Evolutionary conservation across 2,329 filamentous ascomycete species (phyloP).

Genomic region (Byssoonygena ceratinophila): DNA sequence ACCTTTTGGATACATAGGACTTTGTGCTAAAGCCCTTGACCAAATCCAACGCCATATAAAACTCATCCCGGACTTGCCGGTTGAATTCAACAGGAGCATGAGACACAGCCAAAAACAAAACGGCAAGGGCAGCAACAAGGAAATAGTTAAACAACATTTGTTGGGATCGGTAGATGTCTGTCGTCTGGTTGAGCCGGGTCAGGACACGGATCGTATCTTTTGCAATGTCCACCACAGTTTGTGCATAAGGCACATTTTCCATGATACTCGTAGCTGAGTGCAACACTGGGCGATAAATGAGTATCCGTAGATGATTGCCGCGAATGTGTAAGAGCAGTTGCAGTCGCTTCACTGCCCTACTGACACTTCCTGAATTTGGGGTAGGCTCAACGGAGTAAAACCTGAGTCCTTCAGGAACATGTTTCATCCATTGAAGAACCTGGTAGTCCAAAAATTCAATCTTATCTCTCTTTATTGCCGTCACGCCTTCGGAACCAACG

Average conservation of each 20-base stretch:
- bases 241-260: conserved; percentile 61
- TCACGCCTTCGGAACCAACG: conserved; percentile 55
- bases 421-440: conserved; percentile 75
- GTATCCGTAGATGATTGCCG: conserved; percentile 80
- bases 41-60: conserved; percentile 56
- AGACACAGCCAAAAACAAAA: conserved; percentile 54
- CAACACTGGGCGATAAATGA: conserved; percentile 77
- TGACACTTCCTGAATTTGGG: conserved; percentile 40
- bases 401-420: conserved; percentile 54
- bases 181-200: conserved; percentile 50
- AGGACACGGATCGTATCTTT: conserved; percentile 55
- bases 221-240: conserved; percentile 55
- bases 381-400: conserved; percentile 49
- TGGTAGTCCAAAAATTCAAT: conserved; percentile 74
- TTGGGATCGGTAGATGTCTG: conserved; percentile 53
- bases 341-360: conserved; percentile 59
- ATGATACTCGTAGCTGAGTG: conserved; percentile 76
- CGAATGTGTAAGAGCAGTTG: conserved; percentile 77
- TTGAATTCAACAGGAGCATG: conserved; percentile 54
- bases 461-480: conserved; percentile 59
- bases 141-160: conserved; percentile 59
- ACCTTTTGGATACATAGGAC: conserved; percentile 50
- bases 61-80: conserved; percentile 52
- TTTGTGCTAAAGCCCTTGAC: conserved; percentile 52
- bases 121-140: conserved; percentile 52